A percentile compares a stretch with the other conserved stretches of the same genome.
Conservation (phyloP, 257 asterid genomes). For the Linaria vulgaris region DNA sequence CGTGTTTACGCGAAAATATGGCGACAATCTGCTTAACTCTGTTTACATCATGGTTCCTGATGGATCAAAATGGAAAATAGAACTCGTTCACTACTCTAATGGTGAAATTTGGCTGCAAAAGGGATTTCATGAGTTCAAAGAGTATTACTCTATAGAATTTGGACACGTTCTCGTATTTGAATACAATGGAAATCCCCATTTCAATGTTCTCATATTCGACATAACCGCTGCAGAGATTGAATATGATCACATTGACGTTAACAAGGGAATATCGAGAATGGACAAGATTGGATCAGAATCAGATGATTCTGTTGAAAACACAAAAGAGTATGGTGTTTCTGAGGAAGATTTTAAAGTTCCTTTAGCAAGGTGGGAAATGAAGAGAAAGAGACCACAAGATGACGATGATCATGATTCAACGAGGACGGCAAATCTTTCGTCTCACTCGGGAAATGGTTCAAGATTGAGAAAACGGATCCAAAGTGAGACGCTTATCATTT, state of each 20-base stretch:
- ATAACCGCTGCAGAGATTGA: constrained; percentile 35
- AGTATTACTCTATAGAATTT: constrained; percentile 25
- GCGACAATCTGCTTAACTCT: constrained; percentile 22
- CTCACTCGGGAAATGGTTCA: too few relatives aligned
- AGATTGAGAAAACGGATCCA: too few relatives aligned
- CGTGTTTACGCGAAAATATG: constrained; percentile 29
- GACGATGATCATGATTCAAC: background rate
- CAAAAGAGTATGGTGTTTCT: background rate
- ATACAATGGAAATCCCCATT: constrained; percentile 30
- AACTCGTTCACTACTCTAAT: constrained; percentile 25
- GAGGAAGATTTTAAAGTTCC: background rate
- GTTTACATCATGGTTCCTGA: constrained; percentile 36
- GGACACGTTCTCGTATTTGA: constrained; percentile 39
- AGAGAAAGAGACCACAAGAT: background rate
- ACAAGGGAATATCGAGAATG: background rate
- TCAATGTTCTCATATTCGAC: constrained; percentile 42
- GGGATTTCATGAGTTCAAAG: constrained; percentile 43
- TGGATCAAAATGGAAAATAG: constrained; percentile 31
- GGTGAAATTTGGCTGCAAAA: constrained; percentile 31
- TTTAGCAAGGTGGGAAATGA: background rate
- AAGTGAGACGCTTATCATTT: too few relatives aligned
- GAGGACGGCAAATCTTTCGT: too few relatives aligned
- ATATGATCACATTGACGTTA: constrained; percentile 8
- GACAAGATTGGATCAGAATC: constrained; percentile 1
- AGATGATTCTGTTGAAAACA: background rate